Base-by-base conservation (phyloP, 2,329 filamentous ascomycete genomes). In the Periconia digitata region DNA sequence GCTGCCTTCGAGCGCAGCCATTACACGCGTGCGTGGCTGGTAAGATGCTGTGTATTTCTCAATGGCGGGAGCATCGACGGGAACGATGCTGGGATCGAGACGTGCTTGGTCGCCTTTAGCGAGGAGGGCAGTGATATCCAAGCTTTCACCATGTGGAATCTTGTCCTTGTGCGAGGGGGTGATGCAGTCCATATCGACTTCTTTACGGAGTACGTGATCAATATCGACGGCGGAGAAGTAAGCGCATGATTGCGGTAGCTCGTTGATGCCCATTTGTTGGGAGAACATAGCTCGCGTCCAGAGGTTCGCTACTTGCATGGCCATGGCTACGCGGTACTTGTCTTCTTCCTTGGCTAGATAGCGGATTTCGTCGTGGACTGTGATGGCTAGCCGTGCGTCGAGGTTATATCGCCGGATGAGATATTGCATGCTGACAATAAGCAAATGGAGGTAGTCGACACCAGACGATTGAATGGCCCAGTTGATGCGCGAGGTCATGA, bases 401-500 rank as follows among this genome's bases (percentile, higher is more conserved):
- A 99, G 84, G 62, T 89, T 92, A 76, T 88, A 99, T 5, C 86
- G 87, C 2, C 90, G 84, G 44, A 86, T 86, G 3, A 99, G 80
- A 65, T 95, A 96, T 67, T 97, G 92, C 95, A 99, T 99, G 13
- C 85, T 81, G 2, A 97, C 84, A 54, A 99, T 90, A 16, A 99
- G 81, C 4, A 99, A 84, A 65, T 99, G 94, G 2, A 99, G 82
- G 70, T 99, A 99, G 71, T 99, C 95, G 3, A 97, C 92, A 5
- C 95, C 94, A 0, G 90, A 95, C 1, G 92, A 96, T 65, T 99
- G 94, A 59, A 99, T 97, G 3, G 94, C 94, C 94, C 94, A 99
- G 68, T 99, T 99, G 74, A 99, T 97, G 27, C 95, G 86, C 16
- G 89, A 95, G 1, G 94, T 96, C 75, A 99, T 86, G 74, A 96